Evolutionary conservation across 208 protist species (phyloP), one percentile per base, ranked within the genome.

Genomic region (Acanthamoeba rhysodes): DNA sequence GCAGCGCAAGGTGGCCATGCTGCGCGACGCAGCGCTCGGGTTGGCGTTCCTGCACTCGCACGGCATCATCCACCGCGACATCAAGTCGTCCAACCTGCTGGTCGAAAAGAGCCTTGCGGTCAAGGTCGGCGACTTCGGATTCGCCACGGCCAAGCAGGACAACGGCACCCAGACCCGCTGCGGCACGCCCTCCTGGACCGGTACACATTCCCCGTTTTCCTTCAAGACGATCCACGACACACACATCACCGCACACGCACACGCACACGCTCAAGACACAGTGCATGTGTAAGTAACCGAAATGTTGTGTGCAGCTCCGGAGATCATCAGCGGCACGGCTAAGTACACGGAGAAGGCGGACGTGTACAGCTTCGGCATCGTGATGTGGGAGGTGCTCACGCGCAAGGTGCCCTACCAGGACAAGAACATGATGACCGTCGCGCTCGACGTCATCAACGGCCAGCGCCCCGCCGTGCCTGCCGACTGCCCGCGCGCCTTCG

Each of bases 41-140:
- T 29, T 95, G 37, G 34, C 45, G 24, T 95, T 34, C 57, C 92
- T 95, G 0, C 92, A 95, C 59, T 45, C 72, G 22, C 34, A 32
- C 10, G 62, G 50, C 10, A 95, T 95, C 76, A 32, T 95, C 20
- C 92, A 95, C 41, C 70, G 92, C 37, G 92, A 95, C 92, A 66
- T 95, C 72, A 95, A 95, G 74, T 80, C 90, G 12, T 94, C 90
- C 37, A 94, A 94, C 55, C 70, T 94, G 50, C 66, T 94, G n/a
- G 22, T 94, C 24, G 90, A 80, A 10, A 62, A 53, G n/a, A 59
- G 34, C 64, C 41, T 55, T 3, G 24, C n/a, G 8, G 88, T 80
- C n/a, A 80, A 94, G 66, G 88, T 80, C 12, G 88, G 66, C 70
- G 88, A 94, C 88, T 94, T 94, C 57, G 88, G 88, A 32, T 94